These are phyloP conservation scores for Diplocarpon rosae DNA, from an alignment of 2,329 filamentous ascomycete genomes.

Conservation along the genomic window DNA sequence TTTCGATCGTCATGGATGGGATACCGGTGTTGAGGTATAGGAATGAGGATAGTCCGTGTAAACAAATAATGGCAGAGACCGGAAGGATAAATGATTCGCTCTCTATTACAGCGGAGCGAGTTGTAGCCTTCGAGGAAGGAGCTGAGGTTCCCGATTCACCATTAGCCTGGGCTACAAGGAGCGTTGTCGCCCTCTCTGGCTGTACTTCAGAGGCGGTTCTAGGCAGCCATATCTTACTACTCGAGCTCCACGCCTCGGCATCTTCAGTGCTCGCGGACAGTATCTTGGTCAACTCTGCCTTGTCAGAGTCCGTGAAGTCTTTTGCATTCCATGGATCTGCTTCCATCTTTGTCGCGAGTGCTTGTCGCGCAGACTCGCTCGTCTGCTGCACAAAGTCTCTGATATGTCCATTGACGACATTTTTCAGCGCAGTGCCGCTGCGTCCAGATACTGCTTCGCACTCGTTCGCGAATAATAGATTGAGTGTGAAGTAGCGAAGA, in stretches of 20 bases:
- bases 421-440: constrained; percentile 65
- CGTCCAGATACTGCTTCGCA: constrained; percentile 76
- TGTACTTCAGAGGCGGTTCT: constrained; percentile 16
- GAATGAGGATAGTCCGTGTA: constrained; percentile 73
- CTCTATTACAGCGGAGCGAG: constrained; percentile 66
- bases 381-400: constrained; percentile 65
- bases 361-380: constrained; percentile 62
- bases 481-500: constrained; percentile 71
- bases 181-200: constrained; percentile 1
- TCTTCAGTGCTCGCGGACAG: constrained; percentile 62
- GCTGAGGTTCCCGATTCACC: constrained; percentile 27
- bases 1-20: constrained; percentile 78
- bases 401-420: constrained; percentile 71
- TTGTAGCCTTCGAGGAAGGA: constrained; percentile 44
- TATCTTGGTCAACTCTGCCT: constrained; percentile 49
- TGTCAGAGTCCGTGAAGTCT: constrained; percentile 58
- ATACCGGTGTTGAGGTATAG: constrained; percentile 74
- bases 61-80: constrained; percentile 68
- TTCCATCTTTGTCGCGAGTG: constrained; percentile 66
- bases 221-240: constrained; percentile 45
- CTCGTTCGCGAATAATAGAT: constrained; percentile 74
- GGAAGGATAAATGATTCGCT: constrained; percentile 79
- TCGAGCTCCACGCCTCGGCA: constrained; percentile 48
- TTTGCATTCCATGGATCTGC: constrained; percentile 69
- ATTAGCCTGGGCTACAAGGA: constrained; percentile 26